Evolutionary conservation across 2,329 filamentous ascomycete species (phyloP).

Genomic region (Balansia obtecta): DNA sequence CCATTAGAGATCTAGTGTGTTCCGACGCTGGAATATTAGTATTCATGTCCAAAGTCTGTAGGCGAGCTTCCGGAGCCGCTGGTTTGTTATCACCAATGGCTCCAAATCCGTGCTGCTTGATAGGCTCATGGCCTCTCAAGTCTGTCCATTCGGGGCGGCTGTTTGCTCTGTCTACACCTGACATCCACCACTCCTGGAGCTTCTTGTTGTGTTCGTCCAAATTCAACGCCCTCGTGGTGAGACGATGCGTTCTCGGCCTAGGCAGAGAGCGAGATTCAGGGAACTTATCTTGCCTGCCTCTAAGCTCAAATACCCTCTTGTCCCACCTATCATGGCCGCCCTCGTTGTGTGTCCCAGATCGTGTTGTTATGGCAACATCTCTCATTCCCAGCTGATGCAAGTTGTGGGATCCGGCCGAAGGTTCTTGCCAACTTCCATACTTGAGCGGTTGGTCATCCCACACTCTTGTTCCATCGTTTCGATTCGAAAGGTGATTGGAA

Average conservation of each 20-base stretch:
- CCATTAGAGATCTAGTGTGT: not conserved
- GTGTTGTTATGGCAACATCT: too few species aligned
- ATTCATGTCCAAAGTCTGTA: too few species aligned
- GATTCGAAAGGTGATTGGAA: not conserved
- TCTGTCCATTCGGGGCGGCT: not conserved
- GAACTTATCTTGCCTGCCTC: too few species aligned
- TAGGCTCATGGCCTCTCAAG: not conserved
- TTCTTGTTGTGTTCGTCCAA: constrained; percentile 5
- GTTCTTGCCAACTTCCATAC: constrained; percentile 2
- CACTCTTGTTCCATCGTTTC: not conserved
- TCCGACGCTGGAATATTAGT: not conserved
- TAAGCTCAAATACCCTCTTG: too few species aligned
- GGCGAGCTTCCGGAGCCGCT: too few species aligned
- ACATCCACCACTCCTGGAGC: constrained; percentile 7
- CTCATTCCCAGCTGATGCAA: not conserved
- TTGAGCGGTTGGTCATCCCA: not conserved
- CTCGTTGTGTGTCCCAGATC: too few species aligned
- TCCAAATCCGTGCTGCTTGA: not conserved
- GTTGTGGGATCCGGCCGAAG: not conserved
- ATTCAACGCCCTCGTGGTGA: constrained; percentile 11
- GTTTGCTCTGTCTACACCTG: constrained; percentile 2
- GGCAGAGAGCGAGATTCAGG: too few species aligned
- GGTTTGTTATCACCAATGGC: constrained; percentile 3
- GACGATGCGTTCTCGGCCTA: constrained; percentile 6
- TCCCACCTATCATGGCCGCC: too few species aligned